These are phyloP conservation scores for Rubia balearica DNA, from an alignment of 305 asterid species.

Conservation along the genomic window DNA sequence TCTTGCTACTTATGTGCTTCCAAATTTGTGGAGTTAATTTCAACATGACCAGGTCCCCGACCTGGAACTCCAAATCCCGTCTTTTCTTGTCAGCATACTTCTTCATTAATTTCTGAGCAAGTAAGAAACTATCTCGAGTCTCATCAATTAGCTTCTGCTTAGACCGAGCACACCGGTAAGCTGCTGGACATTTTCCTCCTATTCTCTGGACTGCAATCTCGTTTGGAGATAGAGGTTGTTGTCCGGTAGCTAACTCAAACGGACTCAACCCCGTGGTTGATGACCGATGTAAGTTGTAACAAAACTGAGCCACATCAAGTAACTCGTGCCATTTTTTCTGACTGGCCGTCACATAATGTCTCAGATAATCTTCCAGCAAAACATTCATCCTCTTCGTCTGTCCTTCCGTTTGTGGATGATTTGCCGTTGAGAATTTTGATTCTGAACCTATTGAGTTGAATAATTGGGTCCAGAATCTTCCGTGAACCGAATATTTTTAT, in stretches of 20 bases:
- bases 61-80: neutral
- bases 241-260: neutral
- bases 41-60: neutral
- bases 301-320: neutral
- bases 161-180: neutral
- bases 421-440: neutral
- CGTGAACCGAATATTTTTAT: neutral
- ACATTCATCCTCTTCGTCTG: neutral
- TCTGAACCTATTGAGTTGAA: too few species aligned
- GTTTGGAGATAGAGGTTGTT: neutral
- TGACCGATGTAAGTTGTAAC: neutral
- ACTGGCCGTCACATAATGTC: neutral
- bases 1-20: neutral
- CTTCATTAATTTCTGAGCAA: too few species aligned
- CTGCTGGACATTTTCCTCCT: neutral
- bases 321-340: neutral
- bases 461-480: neutral
- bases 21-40: neutral
- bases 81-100: neutral
- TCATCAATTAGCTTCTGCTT: too few species aligned
- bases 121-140: too few species aligned
- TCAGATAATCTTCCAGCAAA: neutral
- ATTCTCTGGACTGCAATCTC: neutral
- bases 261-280: neutral
- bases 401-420: neutral